These are phyloP conservation scores for Macrophomina pseudophaseolina DNA, from an alignment of 2,329 filamentous ascomycete genomes.

Conservation along the genomic window DNA sequence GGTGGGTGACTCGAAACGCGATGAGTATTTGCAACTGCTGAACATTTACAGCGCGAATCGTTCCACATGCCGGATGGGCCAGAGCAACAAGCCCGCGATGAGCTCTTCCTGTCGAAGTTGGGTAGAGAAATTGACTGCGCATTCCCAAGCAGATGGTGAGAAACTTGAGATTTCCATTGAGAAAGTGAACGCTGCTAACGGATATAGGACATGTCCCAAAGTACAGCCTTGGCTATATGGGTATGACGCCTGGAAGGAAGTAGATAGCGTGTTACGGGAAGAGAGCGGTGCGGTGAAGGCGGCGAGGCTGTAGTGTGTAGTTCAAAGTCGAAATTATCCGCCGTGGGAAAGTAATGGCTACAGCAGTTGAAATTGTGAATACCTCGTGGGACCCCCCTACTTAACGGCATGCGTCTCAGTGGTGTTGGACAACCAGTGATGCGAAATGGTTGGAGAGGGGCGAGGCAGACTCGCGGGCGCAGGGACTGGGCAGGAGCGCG, in stretches of 20 bases:
- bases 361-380: background rate
- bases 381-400: background rate
- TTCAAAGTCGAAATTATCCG: background rate
- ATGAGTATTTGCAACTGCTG: background rate
- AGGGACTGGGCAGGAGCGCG: background rate
- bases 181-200: background rate
- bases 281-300: background rate
- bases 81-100: conserved; percentile 63
- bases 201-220: conserved; percentile 37
- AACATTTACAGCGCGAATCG: conserved; percentile 36
- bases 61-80: conserved; percentile 56
- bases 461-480: background rate
- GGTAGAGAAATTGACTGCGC: conserved; percentile 57
- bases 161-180: too few relatives aligned
- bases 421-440: background rate
- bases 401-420: background rate
- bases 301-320: conserved; percentile 8
- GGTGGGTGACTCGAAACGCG: conserved; percentile 1
- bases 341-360: background rate
- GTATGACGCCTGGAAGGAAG: conserved; percentile 41
- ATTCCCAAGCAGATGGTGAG: conserved; percentile 66
- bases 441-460: background rate
- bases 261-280: conserved; percentile 29
- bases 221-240: conserved; percentile 44
- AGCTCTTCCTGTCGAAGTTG: conserved; percentile 61